Percentiles rank a stretch among this genome's conserved stretches.
Conservation (phyloP, 371 early-diverging fungal genomes). For the Parasitella parasitica region DNA sequence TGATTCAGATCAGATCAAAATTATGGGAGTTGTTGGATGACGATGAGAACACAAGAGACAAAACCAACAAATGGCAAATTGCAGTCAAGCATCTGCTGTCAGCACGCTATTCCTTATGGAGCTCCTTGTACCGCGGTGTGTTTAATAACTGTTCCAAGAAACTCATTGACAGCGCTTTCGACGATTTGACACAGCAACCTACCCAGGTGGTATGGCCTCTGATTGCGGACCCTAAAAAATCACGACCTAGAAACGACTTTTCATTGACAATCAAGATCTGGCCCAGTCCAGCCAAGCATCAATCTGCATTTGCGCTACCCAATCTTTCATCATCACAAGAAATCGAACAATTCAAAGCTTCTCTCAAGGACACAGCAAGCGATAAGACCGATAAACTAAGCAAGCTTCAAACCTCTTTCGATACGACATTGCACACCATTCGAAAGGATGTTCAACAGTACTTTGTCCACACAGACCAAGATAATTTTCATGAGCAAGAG, state of each 20-base stretch:
- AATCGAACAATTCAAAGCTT: slow-evolving; percentile 25
- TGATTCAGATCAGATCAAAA: slow-evolving; percentile 34
- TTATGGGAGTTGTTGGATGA: slow-evolving; percentile 38
- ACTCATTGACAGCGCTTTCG: slow-evolving; percentile 31
- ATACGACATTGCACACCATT: slow-evolving; percentile 11
- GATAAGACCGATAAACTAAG: slow-evolving; percentile 22
- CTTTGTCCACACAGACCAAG: slow-evolving; percentile 7
- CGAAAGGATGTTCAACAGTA: slow-evolving; percentile 28
- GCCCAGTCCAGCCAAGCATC: slow-evolving; percentile 11
- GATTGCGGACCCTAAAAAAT: slow-evolving; percentile 22
- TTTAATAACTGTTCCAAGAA: slow-evolving; percentile 39
- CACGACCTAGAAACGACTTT: neutral
- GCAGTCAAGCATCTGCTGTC: slow-evolving; percentile 23
- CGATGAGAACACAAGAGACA: slow-evolving; percentile 28
- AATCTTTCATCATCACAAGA: slow-evolving; percentile 24
- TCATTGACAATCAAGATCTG: slow-evolving; percentile 16
- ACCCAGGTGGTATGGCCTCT: slow-evolving; percentile 28
- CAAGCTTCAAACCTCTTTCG: slow-evolving; percentile 26
- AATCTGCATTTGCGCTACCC: slow-evolving; percentile 22
- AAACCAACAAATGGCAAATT: slow-evolving; percentile 13
- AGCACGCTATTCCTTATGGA: slow-evolving; percentile 40
- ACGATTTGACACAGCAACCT: slow-evolving; percentile 38
- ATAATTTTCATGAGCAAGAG: slow-evolving; percentile 24
- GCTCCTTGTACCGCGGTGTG: slow-evolving; percentile 31
- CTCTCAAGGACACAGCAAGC: slow-evolving; percentile 25